A percentile compares a stretch with the other conserved stretches of the same genome.
Evolutionary conservation across 768 basidiomycete genomes (phyloP).

Genomic region (Candolleomyces eurysporus): DNA sequence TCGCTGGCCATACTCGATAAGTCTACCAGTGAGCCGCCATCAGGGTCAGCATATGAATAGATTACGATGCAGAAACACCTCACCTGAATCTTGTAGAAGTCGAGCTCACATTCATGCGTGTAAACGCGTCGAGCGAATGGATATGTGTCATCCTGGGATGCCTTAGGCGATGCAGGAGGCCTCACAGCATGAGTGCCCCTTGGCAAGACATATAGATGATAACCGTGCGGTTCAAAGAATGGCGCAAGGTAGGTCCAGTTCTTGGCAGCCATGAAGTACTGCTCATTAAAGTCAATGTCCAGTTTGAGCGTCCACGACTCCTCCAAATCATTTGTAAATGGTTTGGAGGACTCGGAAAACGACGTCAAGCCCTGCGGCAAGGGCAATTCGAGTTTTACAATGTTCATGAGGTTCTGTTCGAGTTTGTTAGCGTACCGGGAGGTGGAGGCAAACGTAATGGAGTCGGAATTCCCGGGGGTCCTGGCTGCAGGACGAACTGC

Average conservation of each 20-base stretch:
- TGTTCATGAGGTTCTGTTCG: background rate
- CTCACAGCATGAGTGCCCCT: background rate
- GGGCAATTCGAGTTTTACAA: background rate
- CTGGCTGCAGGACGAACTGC: no score
- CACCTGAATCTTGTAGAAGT: background rate
- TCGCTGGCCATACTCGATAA: constrained; percentile 10
- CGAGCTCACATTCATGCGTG: background rate
- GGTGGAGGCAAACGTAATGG: no score
- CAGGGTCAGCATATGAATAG: background rate
- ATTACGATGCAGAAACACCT: background rate
- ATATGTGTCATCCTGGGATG: background rate
- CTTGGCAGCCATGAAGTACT: background rate
- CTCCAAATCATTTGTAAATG: background rate
- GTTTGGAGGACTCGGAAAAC: background rate
- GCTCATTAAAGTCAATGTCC: background rate
- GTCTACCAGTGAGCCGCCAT: background rate
- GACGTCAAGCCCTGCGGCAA: background rate
- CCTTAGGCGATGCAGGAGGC: background rate
- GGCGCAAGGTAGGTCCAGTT: constrained; percentile 4
- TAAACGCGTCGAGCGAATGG: background rate
- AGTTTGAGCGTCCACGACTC: background rate
- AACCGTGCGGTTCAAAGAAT: constrained; percentile 12
- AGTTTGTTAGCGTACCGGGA: no score
- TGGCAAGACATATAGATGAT: constrained; percentile 5
- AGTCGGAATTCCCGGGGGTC: no score